Evolutionary conservation across 2,329 filamentous ascomycete species (phyloP), one percentile per base, ranked within the genome.

Genomic region (Parascedosporium putredinis): DNA sequence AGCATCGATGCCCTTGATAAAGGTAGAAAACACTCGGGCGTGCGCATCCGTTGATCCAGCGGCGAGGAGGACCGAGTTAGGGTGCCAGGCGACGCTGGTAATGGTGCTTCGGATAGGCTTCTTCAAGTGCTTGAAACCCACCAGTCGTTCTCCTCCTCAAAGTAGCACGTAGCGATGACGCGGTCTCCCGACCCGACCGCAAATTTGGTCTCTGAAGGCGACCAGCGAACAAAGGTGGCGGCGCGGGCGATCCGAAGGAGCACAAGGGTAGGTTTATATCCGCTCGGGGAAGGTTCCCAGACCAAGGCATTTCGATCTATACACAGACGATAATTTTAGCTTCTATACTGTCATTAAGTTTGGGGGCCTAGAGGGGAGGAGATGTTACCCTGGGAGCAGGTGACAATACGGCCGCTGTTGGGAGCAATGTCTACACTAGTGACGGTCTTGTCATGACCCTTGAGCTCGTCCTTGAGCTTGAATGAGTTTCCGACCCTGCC

Each of bases 61-160:
- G 14, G 91, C 93, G 22, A 98, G 76, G 27, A 98, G 79, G 14
- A 98, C 93, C 8, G 87, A 94, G 75, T 98, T 98, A 31, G 93
- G 93, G 68, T 98, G 93, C 93, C 93, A 98, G 51, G 85, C 84
- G 42, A 98, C 81, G 14, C 86, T 89, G 50, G 93, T 97, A 60
- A 98, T 91, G 51, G 93, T 98, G 65, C 89, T 95, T 57, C 91
- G 86, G 60, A 98, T 95, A 18, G 93, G 93, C 78, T 97, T 98
- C 81, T 97, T 97, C 63, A 98, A 72, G 70, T 98, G 93, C 76
- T 98, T 98, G 33, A 96, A 38, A 98, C 91, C 93, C 93, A 98
- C 93, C 93, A 98, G 73, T 98, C 90, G 69, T 98, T 96, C 69
- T 98, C 93, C 66, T 95, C 88, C 64, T 98, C 93, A 60, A 98